These are phyloP conservation scores for Phytomonas sp. DNA, from an alignment of 208 protist species.

Conservation along the genomic window DNA sequence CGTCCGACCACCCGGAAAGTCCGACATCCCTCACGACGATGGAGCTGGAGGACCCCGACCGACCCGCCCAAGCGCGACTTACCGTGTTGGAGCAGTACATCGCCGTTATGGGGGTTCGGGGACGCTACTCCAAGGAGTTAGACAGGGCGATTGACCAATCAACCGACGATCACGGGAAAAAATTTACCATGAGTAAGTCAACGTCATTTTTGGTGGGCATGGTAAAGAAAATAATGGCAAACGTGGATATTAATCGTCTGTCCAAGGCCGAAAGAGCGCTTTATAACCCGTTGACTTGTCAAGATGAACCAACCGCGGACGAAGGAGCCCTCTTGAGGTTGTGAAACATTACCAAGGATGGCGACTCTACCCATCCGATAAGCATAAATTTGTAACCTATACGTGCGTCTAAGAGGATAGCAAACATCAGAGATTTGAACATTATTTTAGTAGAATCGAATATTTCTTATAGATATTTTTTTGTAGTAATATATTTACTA, in stretches of 20 bases:
- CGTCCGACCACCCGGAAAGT: too few relatives aligned
- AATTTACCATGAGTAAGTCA: slow-evolving; percentile 43
- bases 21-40: neutral
- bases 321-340: neutral
- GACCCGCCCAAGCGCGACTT: slow-evolving; percentile 1
- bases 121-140: slow-evolving; percentile 56
- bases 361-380: too few relatives aligned
- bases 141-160: slow-evolving; percentile 16
- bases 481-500: too few relatives aligned
- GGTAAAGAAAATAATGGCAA: slow-evolving; percentile 23
- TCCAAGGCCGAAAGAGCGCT: slow-evolving; percentile 37
- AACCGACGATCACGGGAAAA: slow-evolving; percentile 29
- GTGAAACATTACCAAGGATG: too few relatives aligned
- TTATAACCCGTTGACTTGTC: neutral
- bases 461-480: too few relatives aligned
- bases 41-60: neutral
- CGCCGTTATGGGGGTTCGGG: slow-evolving; percentile 60
- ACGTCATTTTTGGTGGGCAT: slow-evolving; percentile 24
- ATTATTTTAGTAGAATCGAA: too few relatives aligned
- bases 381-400: too few relatives aligned
- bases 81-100: slow-evolving; percentile 61
- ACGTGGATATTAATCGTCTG: slow-evolving; percentile 29
- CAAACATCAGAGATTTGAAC: too few relatives aligned
- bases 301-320: neutral
- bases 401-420: too few relatives aligned